Evolutionary conservation across 345 rosid genomes (phyloP).

Genomic region (Viola odorata): DNA sequence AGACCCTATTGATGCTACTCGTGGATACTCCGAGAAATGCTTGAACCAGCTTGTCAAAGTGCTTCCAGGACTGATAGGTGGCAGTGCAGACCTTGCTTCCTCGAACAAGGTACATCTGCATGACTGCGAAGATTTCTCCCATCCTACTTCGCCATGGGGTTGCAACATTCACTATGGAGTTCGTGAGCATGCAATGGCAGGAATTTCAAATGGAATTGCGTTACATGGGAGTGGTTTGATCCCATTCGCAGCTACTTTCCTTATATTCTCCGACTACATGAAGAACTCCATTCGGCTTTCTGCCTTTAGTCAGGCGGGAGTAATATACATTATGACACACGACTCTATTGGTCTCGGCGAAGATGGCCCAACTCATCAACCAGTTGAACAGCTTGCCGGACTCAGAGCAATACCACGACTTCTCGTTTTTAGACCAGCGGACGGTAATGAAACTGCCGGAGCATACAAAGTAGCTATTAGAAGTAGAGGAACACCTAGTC

Average conservation of each 20-base stretch:
- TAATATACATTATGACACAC: constrained; percentile 33
- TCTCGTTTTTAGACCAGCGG: constrained; percentile 33
- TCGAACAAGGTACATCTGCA: constrained; percentile 29
- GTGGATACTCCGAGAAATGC: constrained; percentile 26
- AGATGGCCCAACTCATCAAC: constrained; percentile 43
- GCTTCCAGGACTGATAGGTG: constrained; percentile 37
- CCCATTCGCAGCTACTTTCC: constrained; percentile 34
- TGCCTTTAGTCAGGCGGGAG: constrained; percentile 35
- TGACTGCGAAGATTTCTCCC: constrained; percentile 19
- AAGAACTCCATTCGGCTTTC: constrained; percentile 27
- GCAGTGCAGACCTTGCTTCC: constrained; percentile 37
- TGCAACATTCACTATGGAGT: constrained; percentile 30
- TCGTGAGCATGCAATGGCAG: constrained; percentile 39
- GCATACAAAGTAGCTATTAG: constrained; percentile 25
- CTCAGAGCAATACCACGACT: constrained; percentile 29
- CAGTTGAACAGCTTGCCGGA: constrained; percentile 34
- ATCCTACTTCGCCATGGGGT: constrained; percentile 15
- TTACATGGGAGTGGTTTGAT: constrained; percentile 22
- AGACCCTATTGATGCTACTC: constrained; percentile 30
- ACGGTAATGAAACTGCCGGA: constrained; percentile 37
- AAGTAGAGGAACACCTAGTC: constrained; percentile 21
- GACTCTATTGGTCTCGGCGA: constrained; percentile 40
- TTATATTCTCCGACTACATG: constrained; percentile 36
- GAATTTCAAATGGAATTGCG: constrained; percentile 38
- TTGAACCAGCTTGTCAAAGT: constrained; percentile 26